Evolutionary conservation across 2,329 filamentous ascomycete genomes (phyloP).

Genomic region (Cladophialophora exuberans): DNA sequence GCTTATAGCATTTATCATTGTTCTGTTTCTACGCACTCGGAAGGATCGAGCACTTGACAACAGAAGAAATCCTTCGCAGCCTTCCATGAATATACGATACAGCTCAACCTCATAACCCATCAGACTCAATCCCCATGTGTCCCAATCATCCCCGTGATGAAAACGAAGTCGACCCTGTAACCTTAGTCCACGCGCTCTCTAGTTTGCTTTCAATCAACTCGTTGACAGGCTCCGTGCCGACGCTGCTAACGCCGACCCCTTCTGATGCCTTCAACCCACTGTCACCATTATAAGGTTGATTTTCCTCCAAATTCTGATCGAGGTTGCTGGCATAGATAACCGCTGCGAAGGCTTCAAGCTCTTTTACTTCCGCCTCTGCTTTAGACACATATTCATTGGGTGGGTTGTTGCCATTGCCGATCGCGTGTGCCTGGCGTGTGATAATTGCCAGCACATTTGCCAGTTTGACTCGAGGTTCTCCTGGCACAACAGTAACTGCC

Average conservation of each 20-base stretch:
- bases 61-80: background rate
- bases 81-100: too few species aligned
- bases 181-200: slow-evolving; percentile 34
- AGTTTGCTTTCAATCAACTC: slow-evolving; percentile 33
- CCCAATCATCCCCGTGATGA: slow-evolving; percentile 15
- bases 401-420: slow-evolving; percentile 68
- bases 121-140: background rate
- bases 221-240: slow-evolving; percentile 23
- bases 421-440: slow-evolving; percentile 85
- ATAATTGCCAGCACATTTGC: slow-evolving; percentile 89
- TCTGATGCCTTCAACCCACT: slow-evolving; percentile 25
- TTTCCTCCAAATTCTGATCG: slow-evolving; percentile 35
- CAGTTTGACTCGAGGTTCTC: slow-evolving; percentile 67
- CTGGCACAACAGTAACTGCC: slow-evolving; percentile 44
- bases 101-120: background rate
- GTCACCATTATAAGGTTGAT: slow-evolving; percentile 12
- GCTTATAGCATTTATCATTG: background rate
- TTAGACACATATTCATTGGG: slow-evolving; percentile 50
- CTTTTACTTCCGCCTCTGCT: slow-evolving; percentile 51
- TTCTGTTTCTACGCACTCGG: background rate
- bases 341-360: slow-evolving; percentile 52
- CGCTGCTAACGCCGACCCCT: slow-evolving; percentile 26
- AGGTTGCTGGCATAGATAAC: slow-evolving; percentile 55
- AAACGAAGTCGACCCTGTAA: slow-evolving; percentile 26
- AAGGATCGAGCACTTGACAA: background rate